Base-by-base conservation (phyloP, 345 rosid genomes). In the Eucalyptus regnans region DNA sequence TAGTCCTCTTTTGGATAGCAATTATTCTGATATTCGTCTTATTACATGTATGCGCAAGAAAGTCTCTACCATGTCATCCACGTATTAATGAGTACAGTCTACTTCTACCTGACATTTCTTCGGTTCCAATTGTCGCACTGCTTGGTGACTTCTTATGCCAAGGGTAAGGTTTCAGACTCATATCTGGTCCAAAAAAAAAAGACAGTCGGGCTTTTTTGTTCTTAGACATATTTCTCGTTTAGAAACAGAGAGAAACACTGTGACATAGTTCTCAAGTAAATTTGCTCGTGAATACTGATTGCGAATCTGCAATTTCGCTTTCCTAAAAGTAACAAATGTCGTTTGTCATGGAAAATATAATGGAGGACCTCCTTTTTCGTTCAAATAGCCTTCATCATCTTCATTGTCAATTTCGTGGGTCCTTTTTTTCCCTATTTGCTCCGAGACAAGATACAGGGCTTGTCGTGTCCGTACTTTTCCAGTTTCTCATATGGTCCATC, bases 31-130 rank as follows among this genome's bases (percentile, higher is more conserved):
- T 90, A 68, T 88, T 44, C 87, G 56, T 5, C 14, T 52, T 89
- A 29, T 86, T 87, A 50, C 13, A 48, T 31, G 89, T 88, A 79
- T 56, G 44, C 91, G 95, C 94, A 98, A 99, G 98, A 95, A 91
- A 97, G 95, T 37, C 41, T 90, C 94, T 97, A 89, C 58, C 96
- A 91, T 86, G 98, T 96, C 92, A 98, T 98, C 71, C 95, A n/a
- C 41, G 41, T 37, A 92, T 89, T 97, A 85, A 98, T 97, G 98
- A 93, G 99, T 88, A 98, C 96, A 50, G 54, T 50, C 20, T 16
- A 50, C 54, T 50, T 50, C 3, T 16, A 51, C 54, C 54, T 16
- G 16, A 16, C 20, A 7, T 51, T 16, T 51, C 54, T 51, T 51
- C 1, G 54, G 54, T 51, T 51, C 20, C 20, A 51, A 51, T 16